Base-by-base conservation (phyloP, 1,284 basidiomycete genomes). In the Salmacisia buchloeana region DNA sequence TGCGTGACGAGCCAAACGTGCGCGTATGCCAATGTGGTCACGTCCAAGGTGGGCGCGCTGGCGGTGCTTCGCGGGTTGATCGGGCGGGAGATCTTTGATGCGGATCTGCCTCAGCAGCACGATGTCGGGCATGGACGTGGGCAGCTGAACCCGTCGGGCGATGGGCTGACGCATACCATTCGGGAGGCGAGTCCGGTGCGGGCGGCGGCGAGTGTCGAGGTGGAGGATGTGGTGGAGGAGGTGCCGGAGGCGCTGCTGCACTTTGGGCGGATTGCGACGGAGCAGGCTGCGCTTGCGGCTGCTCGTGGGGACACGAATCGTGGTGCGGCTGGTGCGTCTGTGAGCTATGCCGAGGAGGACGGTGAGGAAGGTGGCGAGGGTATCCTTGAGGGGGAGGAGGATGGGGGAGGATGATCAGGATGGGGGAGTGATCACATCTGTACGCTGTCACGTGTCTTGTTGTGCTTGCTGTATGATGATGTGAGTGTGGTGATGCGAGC, bases 1-100 rank as follows among this genome's bases (percentile, higher is more conserved):
- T 94, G 92, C 88, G 78, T 78, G 85, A 82, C 65, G 10, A 68
- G 65, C 31, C 67, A 70, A 25, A 65, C 71, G 31, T 77, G 75
- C 45, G 61, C 66, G 2, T 65, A 72, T 31, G 71, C 65, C 18
- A 77, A 77, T 41, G 59, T 69, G 13, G 76, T 79, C 21, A 76
- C 76, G 2, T 68, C 66, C 18, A 80, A 80, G 49, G 65, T 73
- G 10, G 78, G 78, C 6, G 78, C 77, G 0, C 56, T 73, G 5
- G 76, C 68, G 3, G 75, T 80, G 23, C 62, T 80, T 3, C 68
- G 77, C 9, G 76, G 75, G 7, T 68, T 80, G 12, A 63, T 77
- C 1, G 75, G 75, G 2, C 41, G 69, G 21, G 71, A 77, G 39
- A 69, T 70, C 7, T 75, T 77, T 46, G 74, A 75, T 59, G 46